These are phyloP conservation scores for Staphylotrichum longicolle DNA, from an alignment of 495 filamentous ascomycete genomes.

Conservation along the genomic window DNA sequence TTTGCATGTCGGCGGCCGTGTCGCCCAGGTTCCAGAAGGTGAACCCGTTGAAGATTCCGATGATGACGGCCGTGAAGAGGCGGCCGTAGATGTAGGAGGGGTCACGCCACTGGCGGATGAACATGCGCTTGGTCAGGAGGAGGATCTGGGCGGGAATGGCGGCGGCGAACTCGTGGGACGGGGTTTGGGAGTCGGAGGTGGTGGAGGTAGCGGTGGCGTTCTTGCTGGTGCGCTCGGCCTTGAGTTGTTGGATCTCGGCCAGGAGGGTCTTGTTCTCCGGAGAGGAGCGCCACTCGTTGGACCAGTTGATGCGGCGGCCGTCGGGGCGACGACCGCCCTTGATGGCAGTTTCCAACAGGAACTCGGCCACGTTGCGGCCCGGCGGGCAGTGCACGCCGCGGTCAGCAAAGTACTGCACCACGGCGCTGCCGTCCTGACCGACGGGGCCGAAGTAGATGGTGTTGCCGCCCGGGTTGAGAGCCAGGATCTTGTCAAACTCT, in stretches of 20 bases:
- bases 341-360: conserved; percentile 77
- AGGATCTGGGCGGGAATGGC: conserved; percentile 43
- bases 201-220: conserved; percentile 15
- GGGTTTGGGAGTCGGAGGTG: neutral
- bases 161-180: conserved; percentile 38
- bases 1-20: conserved; percentile 68
- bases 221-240: conserved; percentile 25
- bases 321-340: conserved; percentile 63
- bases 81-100: conserved; percentile 72
- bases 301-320: conserved; percentile 78
- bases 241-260: conserved; percentile 69
- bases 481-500: conserved; percentile 69
- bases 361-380: conserved; percentile 75
- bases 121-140: conserved; percentile 59
- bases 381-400: conserved; percentile 67
- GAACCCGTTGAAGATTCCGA: conserved; percentile 79
- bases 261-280: conserved; percentile 63
- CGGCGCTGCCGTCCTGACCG: conserved; percentile 47
- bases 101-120: conserved; percentile 76
- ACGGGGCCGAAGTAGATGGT: conserved; percentile 69
- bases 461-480: conserved; percentile 67
- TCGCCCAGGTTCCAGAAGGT: conserved; percentile 77
- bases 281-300: conserved; percentile 70
- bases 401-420: conserved; percentile 52
- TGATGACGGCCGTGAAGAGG: conserved; percentile 50